Conservation (phyloP, 768 basidiomycete genomes). For the Boletellus emodensis region DNA sequence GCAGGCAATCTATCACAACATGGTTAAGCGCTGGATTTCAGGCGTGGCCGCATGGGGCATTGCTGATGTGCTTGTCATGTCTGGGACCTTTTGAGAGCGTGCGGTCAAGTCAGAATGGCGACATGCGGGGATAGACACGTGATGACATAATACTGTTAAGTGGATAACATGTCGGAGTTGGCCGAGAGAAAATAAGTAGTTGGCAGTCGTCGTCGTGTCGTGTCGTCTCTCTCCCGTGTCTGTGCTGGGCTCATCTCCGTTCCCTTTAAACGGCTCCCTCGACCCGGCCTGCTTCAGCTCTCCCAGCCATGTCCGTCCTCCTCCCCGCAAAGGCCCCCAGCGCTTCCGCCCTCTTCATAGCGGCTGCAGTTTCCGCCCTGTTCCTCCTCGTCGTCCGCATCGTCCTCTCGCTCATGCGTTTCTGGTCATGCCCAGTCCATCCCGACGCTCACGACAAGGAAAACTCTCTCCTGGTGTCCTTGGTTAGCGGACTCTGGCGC, state of each 20-base stretch:
- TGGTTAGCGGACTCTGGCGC: constrained; percentile 11
- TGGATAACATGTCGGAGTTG: constrained; percentile 20
- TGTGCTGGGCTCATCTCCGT: constrained; percentile 22
- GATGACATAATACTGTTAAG: constrained; percentile 16
- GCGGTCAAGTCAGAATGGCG: too few relatives aligned
- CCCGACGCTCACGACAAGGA: constrained; percentile 17
- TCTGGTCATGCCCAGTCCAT: constrained; percentile 23
- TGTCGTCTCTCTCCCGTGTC: constrained; percentile 6
- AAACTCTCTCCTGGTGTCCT: background rate
- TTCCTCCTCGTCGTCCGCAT: constrained; percentile 31
- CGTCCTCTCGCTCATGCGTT: constrained; percentile 23
- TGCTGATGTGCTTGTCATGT: too few relatives aligned
- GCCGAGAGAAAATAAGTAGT: constrained; percentile 24
- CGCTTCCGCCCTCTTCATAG: constrained; percentile 31
- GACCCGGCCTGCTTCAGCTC: background rate
- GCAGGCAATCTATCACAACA: too few relatives aligned
- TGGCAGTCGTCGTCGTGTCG: background rate
- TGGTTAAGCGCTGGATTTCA: too few relatives aligned
- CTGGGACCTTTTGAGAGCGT: too few relatives aligned
- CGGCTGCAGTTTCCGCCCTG: constrained; percentile 24
- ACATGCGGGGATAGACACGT: background rate
- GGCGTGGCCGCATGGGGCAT: too few relatives aligned
- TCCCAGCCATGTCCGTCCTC: constrained; percentile 28
- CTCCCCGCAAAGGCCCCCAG: constrained; percentile 28
- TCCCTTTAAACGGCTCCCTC: constrained; percentile 17